Conservation (phyloP, 495 filamentous ascomycete species). For the Trichoderma asperelloides region DNA sequence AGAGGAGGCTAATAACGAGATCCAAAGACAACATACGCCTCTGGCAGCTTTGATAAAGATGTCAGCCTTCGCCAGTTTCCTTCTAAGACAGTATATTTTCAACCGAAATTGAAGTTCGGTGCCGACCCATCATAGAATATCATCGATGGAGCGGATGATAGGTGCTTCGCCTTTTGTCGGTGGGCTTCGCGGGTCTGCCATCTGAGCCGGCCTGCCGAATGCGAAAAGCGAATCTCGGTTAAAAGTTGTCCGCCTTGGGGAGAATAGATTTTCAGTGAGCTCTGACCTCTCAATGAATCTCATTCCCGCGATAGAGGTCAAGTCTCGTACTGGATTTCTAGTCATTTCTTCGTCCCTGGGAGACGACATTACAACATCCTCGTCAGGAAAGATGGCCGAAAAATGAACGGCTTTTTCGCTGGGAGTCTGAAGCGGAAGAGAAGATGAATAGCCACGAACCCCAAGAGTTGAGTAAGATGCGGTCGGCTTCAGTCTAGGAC, state of each 20-base stretch:
- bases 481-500: not conserved
- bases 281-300: conserved; percentile 38
- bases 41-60: not conserved
- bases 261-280: conserved; percentile 32
- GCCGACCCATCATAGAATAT: conserved; percentile 30
- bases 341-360: conserved; percentile 45
- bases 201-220: conserved; percentile 32
- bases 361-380: conserved; percentile 42
- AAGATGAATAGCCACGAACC: not conserved
- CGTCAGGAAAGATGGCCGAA: conserved; percentile 24
- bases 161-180: conserved; percentile 54
- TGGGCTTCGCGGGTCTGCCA: conserved; percentile 55
- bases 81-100: not conserved
- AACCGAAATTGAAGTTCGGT: not conserved
- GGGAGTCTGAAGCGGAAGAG: not conserved
- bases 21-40: not conserved
- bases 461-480: not conserved
- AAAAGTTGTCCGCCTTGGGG: conserved; percentile 40
- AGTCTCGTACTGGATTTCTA: conserved; percentile 34
- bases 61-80: not conserved
- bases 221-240: conserved; percentile 41
- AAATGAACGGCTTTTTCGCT: conserved; percentile 22
- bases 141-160: conserved; percentile 58
- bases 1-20: not conserved
- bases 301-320: conserved; percentile 24